Evolutionary conservation across 2,329 filamentous ascomycete genomes (phyloP), one percentile per base, ranked within the genome.

Genomic region (Periconia digitata): DNA sequence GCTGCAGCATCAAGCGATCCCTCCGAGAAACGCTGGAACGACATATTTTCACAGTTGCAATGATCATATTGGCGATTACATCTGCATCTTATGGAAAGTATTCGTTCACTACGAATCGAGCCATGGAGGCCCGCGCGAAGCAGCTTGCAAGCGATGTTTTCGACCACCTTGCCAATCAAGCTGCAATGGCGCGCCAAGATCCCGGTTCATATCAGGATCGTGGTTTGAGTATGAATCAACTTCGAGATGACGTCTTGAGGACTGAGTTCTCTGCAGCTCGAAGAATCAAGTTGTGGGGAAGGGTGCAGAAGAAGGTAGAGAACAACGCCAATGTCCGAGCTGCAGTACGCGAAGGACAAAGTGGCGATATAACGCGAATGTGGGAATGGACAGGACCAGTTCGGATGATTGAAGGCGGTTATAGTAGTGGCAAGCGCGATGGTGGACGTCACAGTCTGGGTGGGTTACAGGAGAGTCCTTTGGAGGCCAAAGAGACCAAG

Each of bases 271-370:
- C 83, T 3, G 79, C 92, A 17, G 79, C 80, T 8, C 83, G 91
- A 60, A 81, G 94, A 32, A 87, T 94, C 65, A 82, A 84, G 47
- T 77, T 99, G 43, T 99, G 95, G 94, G 81, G 85, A 55, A 84
- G 84, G 42, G 94, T 99, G 17, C 82, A 85, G 58, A 83, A 79
- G 43, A 87, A 97, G 44, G 92, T 99, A 1, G 94, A 99, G 72
- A 85, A 86, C 71, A 99, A 99, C 70, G 88, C 89, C 51, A 99
- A 99, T 64, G 87, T 99, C 15, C 82, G 94, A 36, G 89, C 73
- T 72, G 92, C 80, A 74, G 91, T 76, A 75, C 87, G 80, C 72
- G 83, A 84, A 58, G 80, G 56, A 69, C 76, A 78, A 17, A 74
- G 62, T 24, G 77, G 77, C 1, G 77, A 79, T 59, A 80, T 85